Evolutionary conservation across 352 stramenopile species (phyloP).

Genomic region (Pythium pectinolyticum): DNA sequence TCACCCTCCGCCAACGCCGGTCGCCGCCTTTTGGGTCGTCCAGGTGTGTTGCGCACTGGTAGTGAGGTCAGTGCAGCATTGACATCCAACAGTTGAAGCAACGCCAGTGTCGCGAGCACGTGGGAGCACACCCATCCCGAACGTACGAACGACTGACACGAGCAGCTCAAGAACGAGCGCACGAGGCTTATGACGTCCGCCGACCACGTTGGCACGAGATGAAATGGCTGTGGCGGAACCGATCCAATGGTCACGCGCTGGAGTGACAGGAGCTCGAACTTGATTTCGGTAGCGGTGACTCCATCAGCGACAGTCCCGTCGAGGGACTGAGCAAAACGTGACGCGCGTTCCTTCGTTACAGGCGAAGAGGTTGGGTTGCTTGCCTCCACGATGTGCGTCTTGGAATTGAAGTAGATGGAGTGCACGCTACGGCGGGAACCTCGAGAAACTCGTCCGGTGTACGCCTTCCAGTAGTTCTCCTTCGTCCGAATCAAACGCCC

Average conservation of each 20-base stretch:
- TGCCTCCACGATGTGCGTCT: background rate
- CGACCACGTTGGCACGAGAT: background rate
- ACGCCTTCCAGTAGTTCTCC: background rate
- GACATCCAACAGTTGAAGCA: background rate
- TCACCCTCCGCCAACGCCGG: background rate
- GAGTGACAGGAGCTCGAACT: background rate
- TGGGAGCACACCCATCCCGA: conserved; percentile 8
- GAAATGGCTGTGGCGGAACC: background rate
- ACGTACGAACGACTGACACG: background rate
- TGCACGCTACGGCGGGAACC: background rate
- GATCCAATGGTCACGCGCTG: background rate
- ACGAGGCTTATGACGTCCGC: background rate
- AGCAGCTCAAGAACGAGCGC: background rate
- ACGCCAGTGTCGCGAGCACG: too few species aligned
- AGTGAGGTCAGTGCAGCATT: background rate
- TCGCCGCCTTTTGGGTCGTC: background rate
- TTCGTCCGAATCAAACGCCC: background rate
- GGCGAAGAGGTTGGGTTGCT: background rate
- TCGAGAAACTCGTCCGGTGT: background rate
- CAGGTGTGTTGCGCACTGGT: background rate
- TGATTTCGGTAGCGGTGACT: background rate
- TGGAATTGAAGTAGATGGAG: background rate
- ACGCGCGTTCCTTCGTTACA: background rate
- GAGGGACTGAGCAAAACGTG: background rate
- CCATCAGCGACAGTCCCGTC: background rate